Base-by-base conservation (phyloP, 441 rosid species). In the Geranium incanum region DNA sequence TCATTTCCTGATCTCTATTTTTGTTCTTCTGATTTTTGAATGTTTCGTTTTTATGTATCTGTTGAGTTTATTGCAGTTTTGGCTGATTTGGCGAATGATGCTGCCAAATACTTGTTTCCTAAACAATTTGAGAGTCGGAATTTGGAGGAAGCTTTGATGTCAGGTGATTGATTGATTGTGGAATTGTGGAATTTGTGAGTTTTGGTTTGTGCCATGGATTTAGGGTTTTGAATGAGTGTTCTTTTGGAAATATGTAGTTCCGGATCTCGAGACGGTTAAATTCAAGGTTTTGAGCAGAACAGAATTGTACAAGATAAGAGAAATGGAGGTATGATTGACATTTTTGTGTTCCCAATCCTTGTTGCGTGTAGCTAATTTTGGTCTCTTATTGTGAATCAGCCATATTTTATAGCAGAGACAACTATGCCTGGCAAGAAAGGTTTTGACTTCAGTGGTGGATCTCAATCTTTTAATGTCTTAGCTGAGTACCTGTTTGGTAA, bases 401-500 rank as follows among this genome's bases (percentile, higher is more conserved):
- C 95, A 68, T 93, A 89, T 73, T 88, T 73, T 81, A 80, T 93
- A 77, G 98, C 96, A 13, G 98, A 88, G 84, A 86, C 93, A 11
- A 84, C 76, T 11, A 89, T 93, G 96, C 91, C 96, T 4, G 90
- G 96, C 64, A 86, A 70, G 69, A 79, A 75, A 70, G 97, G 97
- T 60, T 91, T 93, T 45, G 92, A 91, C 80, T 79, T 88, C 75
- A 79, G 70, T 71, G 92, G 96, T 18, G 82, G 93, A 68, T 94
- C 97, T 60, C 88, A 70, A 72, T 89, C 95, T 41, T 94, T 94
- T 74, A 94, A 88, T 83, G 87, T 86, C 55, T 81, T 93, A 78
- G 97, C 98, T 18, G 98, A 85, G 72, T 91, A 89, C 89, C 90
- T 89, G 81, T 89, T 93, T 64, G 98, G 98, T 86, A 89, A 93